Evolutionary conservation across 2,329 filamentous ascomycete genomes (phyloP), one percentile per base, ranked within the genome.

Genomic region (Corynespora cassiicola): DNA sequence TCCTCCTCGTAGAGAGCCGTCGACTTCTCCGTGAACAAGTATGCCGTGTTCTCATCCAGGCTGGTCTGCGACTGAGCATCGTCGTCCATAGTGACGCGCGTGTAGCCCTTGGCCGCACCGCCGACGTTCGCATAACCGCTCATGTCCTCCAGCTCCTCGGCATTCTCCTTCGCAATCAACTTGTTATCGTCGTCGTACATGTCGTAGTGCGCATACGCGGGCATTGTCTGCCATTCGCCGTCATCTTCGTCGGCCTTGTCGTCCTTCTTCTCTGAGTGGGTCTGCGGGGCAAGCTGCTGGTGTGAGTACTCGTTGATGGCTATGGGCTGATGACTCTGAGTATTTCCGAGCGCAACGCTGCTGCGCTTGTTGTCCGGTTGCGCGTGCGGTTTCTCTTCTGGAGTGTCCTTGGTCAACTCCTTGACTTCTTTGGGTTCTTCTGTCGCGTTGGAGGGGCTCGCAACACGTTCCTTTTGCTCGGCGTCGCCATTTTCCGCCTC

Each of bases 21-120:
- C 15, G 75, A 75, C 72, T 77, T 70, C 43, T 90, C 85, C 52
- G 89, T 92, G 75, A 99, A 99, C 3, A 99, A 78, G 65, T 99
- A 99, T 39, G 90, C 85, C 0, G 94, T 99, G 59, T 97, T 92
- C 41, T 99, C 94, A 63, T 99, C 94, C 84, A 99, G 84, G 71
- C 92, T 97, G 3, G 90, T 99, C 31, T 87, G 87, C 18, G 91
- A 96, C 65, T 95, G 84, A 10, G 86, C 91, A 68, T 99, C 94
- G 50, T 99, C 94, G 56, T 99, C 94, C 56, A 96, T 80, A 47
- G 95, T 82, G n/a, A 99, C 90, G 31, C 90, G 81, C 1, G 94
- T 99, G 66, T 99, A 99, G 4, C 94, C 94, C 69, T 90, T 96
- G 24, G 90, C 90, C 7, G 92, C 92, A 18, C 91, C 91, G 16